Conservation (phyloP, 1,139 yeast genomes). For the Magnusiomyces tetraspermus region DNA sequence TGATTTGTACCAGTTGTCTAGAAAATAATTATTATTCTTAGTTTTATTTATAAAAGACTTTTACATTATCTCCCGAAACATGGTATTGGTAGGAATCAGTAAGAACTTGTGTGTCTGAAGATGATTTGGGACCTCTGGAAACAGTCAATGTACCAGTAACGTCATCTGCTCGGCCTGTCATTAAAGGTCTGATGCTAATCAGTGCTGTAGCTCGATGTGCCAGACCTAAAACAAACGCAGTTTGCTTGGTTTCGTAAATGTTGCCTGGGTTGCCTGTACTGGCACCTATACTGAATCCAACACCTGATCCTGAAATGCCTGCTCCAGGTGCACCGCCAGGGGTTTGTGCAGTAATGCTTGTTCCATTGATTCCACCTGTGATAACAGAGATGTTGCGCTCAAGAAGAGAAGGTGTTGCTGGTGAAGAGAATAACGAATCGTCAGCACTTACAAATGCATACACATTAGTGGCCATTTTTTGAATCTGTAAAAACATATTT, state of each 20-base stretch:
- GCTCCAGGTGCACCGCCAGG: neutral
- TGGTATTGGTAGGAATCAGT: slow-evolving; percentile 62
- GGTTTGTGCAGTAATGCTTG: neutral
- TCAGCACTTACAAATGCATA: neutral
- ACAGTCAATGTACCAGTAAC: slow-evolving; percentile 64
- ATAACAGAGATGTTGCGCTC: neutral
- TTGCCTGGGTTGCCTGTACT: neutral
- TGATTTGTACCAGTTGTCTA: slow-evolving; percentile 51
- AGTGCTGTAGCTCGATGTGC: slow-evolving; percentile 44
- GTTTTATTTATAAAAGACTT: slow-evolving; percentile 34
- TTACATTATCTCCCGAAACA: slow-evolving; percentile 43
- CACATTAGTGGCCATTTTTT: neutral
- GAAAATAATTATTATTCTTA: slow-evolving; percentile 8
- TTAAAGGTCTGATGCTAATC: slow-evolving; percentile 51
- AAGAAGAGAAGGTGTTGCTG: neutral
- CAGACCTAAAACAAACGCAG: slow-evolving; percentile 30
- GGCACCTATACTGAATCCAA: neutral
- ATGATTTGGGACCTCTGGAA: slow-evolving; percentile 42
- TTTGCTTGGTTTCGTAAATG: neutral
- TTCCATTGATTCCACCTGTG: neutral
- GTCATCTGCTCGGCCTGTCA: slow-evolving; percentile 77
- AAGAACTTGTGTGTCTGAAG: slow-evolving; percentile 28
- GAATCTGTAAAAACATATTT: neutral
- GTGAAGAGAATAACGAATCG: neutral
- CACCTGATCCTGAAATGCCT: neutral